These are phyloP conservation scores for Diplodia scrobiculata DNA, from an alignment of 2,329 filamentous ascomycete genomes.

Conservation along the genomic window DNA sequence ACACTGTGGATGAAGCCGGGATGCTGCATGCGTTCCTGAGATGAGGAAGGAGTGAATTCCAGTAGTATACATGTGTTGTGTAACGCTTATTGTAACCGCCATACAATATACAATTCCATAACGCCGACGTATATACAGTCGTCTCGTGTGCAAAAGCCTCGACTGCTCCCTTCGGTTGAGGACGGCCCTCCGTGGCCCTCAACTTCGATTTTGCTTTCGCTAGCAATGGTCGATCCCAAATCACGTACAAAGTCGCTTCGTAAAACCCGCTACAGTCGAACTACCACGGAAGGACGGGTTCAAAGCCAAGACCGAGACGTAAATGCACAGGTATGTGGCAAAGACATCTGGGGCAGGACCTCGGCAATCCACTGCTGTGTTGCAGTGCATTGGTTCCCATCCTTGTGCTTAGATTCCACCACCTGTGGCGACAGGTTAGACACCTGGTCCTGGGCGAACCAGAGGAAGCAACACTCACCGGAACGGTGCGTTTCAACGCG, in stretches of 20 bases:
- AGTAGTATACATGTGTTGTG: neutral
- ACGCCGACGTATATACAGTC: constrained; percentile 15
- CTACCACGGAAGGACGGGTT: neutral
- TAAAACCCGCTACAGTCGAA: neutral
- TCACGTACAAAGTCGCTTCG: neutral
- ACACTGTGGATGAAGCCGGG: neutral
- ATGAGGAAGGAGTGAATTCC: neutral
- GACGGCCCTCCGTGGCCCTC: neutral
- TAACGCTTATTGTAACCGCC: neutral
- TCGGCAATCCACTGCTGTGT: neutral
- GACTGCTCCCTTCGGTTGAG: neutral
- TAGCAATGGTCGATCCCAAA: neutral
- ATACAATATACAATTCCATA: neutral
- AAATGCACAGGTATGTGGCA: neutral
- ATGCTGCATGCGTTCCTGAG: constrained; percentile 19
- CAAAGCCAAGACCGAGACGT: neutral
- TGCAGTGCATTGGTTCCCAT: neutral
- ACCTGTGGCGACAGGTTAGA: constrained; percentile 3
- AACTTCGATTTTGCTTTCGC: neutral
- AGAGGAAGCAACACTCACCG: neutral
- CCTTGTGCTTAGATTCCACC: constrained; percentile 14
- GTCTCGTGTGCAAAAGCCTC: neutral
- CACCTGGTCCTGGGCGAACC: neutral
- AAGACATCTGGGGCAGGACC: neutral
- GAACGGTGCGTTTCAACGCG: constrained; percentile 24